phyloP scores from a whole-genome alignment of 441 rosid species.

The Gossypium gossypioides region DNA sequence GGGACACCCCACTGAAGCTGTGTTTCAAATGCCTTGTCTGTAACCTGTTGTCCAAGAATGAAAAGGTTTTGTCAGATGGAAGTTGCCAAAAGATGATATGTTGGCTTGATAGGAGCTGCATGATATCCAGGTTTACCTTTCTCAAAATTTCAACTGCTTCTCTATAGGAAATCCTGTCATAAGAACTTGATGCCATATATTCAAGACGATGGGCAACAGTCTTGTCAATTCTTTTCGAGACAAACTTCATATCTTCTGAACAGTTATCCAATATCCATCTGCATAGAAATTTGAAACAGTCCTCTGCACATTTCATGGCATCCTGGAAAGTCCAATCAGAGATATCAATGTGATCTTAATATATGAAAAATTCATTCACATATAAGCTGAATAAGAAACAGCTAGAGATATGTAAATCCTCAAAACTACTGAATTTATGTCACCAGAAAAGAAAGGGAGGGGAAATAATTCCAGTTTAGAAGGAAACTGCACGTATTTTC shows the following conservation, averaged over 20 bases:
- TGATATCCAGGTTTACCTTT: slow-evolving; percentile 29
- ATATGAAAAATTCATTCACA: neutral
- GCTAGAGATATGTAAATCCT: neutral
- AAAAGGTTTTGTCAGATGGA: neutral
- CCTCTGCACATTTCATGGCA: slow-evolving; percentile 70
- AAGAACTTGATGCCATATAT: slow-evolving; percentile 31
- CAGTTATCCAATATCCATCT: slow-evolving; percentile 61
- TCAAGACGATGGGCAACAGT: slow-evolving; percentile 40
- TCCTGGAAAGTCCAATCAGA: slow-evolving; percentile 37
- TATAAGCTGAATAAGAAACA: neutral
- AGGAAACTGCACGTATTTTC: neutral
- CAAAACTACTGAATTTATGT: neutral
- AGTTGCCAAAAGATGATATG: neutral
- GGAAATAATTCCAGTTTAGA: neutral
- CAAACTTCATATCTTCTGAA: slow-evolving; percentile 52
- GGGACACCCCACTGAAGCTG: slow-evolving; percentile 54
- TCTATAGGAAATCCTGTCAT: slow-evolving; percentile 43
- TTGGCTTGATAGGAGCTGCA: neutral
- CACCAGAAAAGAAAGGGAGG: neutral
- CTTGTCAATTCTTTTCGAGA: slow-evolving; percentile 49
- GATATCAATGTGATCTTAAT: neutral
- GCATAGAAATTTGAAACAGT: slow-evolving; percentile 61
- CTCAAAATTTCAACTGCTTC: slow-evolving; percentile 50
- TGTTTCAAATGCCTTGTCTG: slow-evolving; percentile 37
- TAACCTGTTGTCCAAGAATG: slow-evolving; percentile 29